Evolutionary conservation across 176 grass and related monocot species (phyloP), one percentile per base, ranked within the genome.

Genomic region (Aechmea fasciata): DNA sequence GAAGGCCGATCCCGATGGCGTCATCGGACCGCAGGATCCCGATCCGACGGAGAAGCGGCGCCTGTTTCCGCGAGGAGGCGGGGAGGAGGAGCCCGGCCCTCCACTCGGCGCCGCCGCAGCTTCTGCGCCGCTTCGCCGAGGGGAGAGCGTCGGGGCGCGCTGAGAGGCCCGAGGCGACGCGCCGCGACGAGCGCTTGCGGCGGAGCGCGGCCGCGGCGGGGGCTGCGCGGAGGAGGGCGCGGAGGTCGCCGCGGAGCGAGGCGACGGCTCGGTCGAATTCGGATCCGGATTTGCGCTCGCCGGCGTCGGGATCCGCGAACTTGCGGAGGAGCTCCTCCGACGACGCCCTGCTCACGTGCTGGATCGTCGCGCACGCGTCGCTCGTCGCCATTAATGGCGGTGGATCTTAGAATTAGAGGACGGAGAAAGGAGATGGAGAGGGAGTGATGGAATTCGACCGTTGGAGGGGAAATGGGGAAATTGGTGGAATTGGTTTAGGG

Each of bases 321-420:
- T 96, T 96, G 79, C 88, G 86, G 47, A 96, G 88, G 67, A 96
- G 85, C 92, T 96, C 73, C 75, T 96, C 92, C 17, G 92, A 96
- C 9, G 92, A 96, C 23, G 88, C 81, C 79, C 81, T 89, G 20
- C 81, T 81, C 17, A 96, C 86, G 70, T 78, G 83, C 86, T 96
- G 92, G 68, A 96, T 86, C 3, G 81, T 48, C 1, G 77, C 47
- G 50, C 73, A 12, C 4, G 53, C 7, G 1, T 54, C 59, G 49
- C n/a, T 52, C 47, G 5, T 54, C 20, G 0, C 22, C 1, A 17
- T 54, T 4, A 48, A 14, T 62, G 86, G 73, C 6, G 10, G 55
- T 71, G 1, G 70, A 75, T 62, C 76, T 82, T 57, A 49, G 26
- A 25, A 17, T 26, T 26, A 61, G 62, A n/a, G 10, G 8, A 71